Percentiles rank a stretch among this genome's conserved stretches.
phyloP scores from a whole-genome alignment of 257 asterid genomes.

The Lithospermum erythrorhizon region DNA sequence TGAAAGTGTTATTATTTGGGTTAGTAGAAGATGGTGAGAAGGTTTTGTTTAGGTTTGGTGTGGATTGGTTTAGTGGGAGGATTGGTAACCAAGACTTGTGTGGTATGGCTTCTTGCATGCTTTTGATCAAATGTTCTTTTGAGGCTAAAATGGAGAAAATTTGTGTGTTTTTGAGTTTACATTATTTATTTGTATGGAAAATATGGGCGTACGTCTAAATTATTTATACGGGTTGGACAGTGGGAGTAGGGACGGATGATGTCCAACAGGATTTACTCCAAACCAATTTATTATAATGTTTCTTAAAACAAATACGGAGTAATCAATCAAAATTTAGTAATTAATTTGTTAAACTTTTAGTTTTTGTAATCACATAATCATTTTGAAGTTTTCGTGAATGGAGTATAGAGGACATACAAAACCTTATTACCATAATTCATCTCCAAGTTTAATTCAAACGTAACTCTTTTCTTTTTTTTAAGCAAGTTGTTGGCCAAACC shows the following conservation, averaged over 20 bases:
- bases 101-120: constrained; percentile 39
- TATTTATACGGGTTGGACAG: neutral
- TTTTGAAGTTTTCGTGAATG: too few species aligned
- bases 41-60: neutral
- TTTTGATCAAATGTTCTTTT: neutral
- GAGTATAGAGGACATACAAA: too few species aligned
- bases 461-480: too few species aligned
- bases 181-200: neutral
- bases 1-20: neutral
- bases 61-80: constrained; percentile 2
- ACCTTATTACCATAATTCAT: too few species aligned
- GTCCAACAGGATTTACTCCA: too few species aligned
- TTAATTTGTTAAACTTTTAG: too few species aligned
- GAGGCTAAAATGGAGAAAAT: neutral
- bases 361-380: too few species aligned
- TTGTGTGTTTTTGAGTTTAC: neutral
- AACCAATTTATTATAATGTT: too few species aligned
- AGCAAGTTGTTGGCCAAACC: too few species aligned
- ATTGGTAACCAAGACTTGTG: constrained; percentile 24
- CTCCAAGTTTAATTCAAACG: too few species aligned
- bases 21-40: neutral
- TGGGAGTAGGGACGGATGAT: neutral
- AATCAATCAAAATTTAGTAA: too few species aligned
- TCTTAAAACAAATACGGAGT: too few species aligned
- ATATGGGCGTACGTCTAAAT: neutral